phyloP scores from a whole-genome alignment of 176 grass and related monocot genomes.

The Phoenix dactylifera region DNA sequence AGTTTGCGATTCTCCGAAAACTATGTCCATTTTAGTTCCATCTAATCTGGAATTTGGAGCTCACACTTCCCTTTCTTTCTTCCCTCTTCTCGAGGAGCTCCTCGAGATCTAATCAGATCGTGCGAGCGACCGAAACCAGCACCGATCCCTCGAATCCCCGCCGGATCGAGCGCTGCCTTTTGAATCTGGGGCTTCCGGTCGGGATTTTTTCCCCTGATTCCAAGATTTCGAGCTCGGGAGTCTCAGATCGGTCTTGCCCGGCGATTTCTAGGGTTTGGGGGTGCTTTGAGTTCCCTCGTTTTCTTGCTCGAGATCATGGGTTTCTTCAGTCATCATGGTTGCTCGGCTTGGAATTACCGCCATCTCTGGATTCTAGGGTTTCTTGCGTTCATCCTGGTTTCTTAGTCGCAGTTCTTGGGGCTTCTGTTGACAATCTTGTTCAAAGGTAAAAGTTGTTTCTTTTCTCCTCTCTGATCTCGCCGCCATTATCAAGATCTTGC shows the following conservation, averaged over 20 bases:
- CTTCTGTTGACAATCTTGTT: background rate
- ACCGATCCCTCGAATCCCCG: too few relatives aligned
- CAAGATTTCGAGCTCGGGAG: constrained; percentile 8
- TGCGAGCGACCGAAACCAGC: too few relatives aligned
- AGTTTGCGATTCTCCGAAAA: too few relatives aligned
- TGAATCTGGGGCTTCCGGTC: constrained; percentile 2
- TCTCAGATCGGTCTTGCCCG: constrained; percentile 17
- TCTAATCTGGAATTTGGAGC: too few relatives aligned
- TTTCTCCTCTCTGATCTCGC: background rate
- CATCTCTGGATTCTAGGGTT: background rate
- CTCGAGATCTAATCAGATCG: too few relatives aligned
- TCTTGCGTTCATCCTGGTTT: background rate
- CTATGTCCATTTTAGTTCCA: too few relatives aligned
- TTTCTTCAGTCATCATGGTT: constrained; percentile 3
- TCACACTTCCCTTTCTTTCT: too few relatives aligned
- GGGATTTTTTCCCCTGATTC: constrained; percentile 36
- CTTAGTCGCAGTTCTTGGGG: background rate
- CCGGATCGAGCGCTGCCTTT: background rate
- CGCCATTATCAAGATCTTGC: background rate
- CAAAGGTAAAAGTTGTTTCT: constrained; percentile 3
- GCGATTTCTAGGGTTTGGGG: background rate
- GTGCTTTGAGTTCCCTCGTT: background rate
- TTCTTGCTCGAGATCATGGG: background rate
- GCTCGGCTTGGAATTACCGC: background rate
- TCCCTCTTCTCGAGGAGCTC: too few relatives aligned